phyloP scores from a whole-genome alignment of 257 asterid genomes.

The Plantago ovata region DNA sequence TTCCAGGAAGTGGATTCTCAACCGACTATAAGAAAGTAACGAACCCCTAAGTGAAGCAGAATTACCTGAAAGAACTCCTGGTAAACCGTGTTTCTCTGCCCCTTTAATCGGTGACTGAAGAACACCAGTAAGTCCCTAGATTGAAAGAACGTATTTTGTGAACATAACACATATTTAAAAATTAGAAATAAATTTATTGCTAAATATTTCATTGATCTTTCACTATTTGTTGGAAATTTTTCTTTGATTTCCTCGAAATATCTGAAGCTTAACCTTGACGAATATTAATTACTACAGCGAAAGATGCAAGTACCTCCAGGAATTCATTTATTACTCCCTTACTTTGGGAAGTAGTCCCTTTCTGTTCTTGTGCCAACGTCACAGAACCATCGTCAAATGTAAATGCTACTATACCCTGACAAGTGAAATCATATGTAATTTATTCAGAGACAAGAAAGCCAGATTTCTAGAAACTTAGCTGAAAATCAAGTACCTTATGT shows the following conservation, averaged over 20 bases:
- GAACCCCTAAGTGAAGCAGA: constrained; percentile 10
- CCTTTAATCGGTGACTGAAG: constrained; percentile 98
- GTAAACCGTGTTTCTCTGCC: constrained; percentile 93
- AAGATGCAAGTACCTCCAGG: constrained; percentile 58
- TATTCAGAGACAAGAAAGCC: constrained; percentile 16
- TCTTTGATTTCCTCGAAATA: constrained; percentile 1
- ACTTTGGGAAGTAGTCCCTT: constrained; percentile 72
- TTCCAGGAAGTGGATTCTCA: constrained; percentile 1
- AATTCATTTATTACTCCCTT: constrained; percentile 92
- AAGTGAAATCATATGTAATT: constrained; percentile 17
- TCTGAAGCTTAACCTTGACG: constrained; percentile 1
- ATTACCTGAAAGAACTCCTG: constrained; percentile 91
- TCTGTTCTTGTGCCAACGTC: constrained; percentile 66
- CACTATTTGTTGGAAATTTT: neutral
- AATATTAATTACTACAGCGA: constrained; percentile 8
- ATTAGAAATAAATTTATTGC: too few relatives aligned
- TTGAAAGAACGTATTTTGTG: constrained; percentile 6
- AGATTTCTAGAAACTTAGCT: constrained; percentile 10
- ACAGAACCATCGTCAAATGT: constrained; percentile 74
- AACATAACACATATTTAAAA: neutral
- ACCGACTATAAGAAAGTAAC: neutral
- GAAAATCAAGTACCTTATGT: constrained; percentile 66
- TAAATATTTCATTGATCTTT: too few relatives aligned
- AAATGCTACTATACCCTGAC: constrained; percentile 96
- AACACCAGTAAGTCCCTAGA: constrained; percentile 94